These are phyloP conservation scores for Rhizoctonia solani DNA, from an alignment of 1,284 basidiomycete species.

Conservation along the genomic window DNA sequence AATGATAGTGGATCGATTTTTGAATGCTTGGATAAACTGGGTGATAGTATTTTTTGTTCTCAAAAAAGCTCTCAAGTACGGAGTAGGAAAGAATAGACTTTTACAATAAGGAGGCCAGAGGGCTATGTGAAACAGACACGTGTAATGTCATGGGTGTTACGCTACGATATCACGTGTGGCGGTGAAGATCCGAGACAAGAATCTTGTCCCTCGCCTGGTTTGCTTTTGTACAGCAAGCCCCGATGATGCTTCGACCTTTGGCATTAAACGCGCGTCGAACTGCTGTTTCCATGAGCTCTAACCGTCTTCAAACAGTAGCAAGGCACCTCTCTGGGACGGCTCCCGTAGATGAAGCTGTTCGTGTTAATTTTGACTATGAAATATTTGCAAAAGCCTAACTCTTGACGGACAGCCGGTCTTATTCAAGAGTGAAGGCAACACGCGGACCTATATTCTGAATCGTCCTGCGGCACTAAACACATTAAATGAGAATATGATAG, in stretches of 20 bases:
- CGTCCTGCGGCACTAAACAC: conserved; percentile 86
- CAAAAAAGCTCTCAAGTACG: neutral
- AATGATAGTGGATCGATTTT: too few relatives aligned
- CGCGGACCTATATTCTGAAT: conserved; percentile 79
- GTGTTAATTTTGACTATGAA: neutral
- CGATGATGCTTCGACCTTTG: conserved; percentile 18
- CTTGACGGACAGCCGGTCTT: conserved; percentile 53
- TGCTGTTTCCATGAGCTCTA: conserved; percentile 19
- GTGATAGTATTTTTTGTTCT: neutral
- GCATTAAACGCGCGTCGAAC: conserved; percentile 8
- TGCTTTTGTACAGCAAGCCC: neutral
- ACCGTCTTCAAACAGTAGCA: conserved; percentile 14
- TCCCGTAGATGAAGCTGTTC: conserved; percentile 8
- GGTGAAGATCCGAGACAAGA: conserved; percentile 4
- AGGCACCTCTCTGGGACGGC: conserved; percentile 21
- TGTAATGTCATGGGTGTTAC: neutral
- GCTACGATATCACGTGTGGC: conserved; percentile 27
- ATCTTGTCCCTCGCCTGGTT: neutral
- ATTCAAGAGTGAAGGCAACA: conserved; percentile 66
- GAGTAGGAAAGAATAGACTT: neutral
- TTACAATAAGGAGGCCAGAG: neutral
- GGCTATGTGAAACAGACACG: conserved; percentile 7
- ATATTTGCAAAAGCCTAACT: neutral
- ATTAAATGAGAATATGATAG: conserved; percentile 83
- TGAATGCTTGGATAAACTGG: neutral